Evolutionary conservation across 179 eudicot species (phyloP), one percentile per base, ranked within the genome.

Genomic region (Beta corolliflora): DNA sequence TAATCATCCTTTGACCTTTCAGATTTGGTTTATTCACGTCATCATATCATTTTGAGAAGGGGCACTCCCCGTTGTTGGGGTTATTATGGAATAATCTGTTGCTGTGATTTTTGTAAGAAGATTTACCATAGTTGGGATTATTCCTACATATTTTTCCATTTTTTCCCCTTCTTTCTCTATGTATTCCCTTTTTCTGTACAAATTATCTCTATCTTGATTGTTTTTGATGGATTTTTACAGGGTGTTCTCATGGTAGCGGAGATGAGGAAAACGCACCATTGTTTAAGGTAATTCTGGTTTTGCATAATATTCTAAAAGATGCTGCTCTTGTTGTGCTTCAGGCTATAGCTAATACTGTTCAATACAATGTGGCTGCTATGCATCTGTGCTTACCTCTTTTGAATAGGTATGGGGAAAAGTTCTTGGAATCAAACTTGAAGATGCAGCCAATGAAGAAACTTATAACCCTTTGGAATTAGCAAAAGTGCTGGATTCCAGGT

Each of bases 401-500:
- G 50, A 66, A 70, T 81, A 97, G 99, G 93, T 88, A 66, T 93
- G 95, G 97, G 97, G 89, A 81, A 89, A 87, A 81, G 88, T 91
- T 75, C 81, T 88, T 77, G 97, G 97, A 78, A 91, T 97, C 74
- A 86, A 89, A 72, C 77, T 97, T 78, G 77, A 83, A 67, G 92
- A 88, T 71, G 98, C 97, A 50, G 94, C 92, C 74, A 97, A 86
- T 81, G 89, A 88, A 80, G 92, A 90, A 89, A 78, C 85, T 74
- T 95, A 97, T 80, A 78, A 86, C 71, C 99, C 98, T 70, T 91
- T 92, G 87, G 85, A 87, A 79, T 84, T 97, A 82, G 99, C 97
- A 31, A 70, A 63, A 73, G 85, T 84, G 79, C 72, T 89, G 50
- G 81, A 81, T 63, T 79, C 83, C 71, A 89, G 83, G 81, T 84